These are phyloP conservation scores for Dendrobium nobile DNA, from an alignment of 106 monocot genomes.

Conservation along the genomic window DNA sequence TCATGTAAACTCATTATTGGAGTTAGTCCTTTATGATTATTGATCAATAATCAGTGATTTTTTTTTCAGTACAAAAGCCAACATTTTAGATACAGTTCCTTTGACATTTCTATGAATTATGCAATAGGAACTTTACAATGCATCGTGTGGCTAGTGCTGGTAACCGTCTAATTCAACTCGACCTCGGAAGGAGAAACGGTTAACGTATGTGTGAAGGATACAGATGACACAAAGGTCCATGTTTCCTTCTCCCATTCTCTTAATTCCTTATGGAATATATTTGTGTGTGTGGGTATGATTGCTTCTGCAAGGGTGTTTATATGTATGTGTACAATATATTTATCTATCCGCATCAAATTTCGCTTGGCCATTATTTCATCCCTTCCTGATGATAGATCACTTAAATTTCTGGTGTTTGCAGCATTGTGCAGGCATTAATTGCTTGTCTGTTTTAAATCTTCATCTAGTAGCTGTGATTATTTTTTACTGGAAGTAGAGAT, in stretches of 20 bases:
- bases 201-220: slow-evolving; percentile 87
- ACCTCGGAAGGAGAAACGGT: slow-evolving; percentile 87
- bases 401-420: slow-evolving; percentile 23
- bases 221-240: slow-evolving; percentile 76
- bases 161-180: slow-evolving; percentile 67
- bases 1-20: background rate
- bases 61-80: background rate
- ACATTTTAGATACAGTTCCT: background rate
- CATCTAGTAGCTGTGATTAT: slow-evolving; percentile 47
- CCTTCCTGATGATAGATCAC: background rate
- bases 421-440: slow-evolving; percentile 97
- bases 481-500: slow-evolving; percentile 97
- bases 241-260: background rate
- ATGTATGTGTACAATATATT: background rate
- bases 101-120: slow-evolving; percentile 1
- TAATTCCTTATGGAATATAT: background rate
- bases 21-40: background rate
- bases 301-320: background rate
- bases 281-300: background rate
- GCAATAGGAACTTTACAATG: slow-evolving; percentile 40
- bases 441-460: slow-evolving; percentile 54
- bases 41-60: background rate
- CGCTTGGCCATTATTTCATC: background rate
- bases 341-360: background rate
- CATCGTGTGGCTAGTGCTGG: slow-evolving; percentile 92